Percentiles rank a stretch among this genome's conserved stretches.
These are phyloP conservation scores for Bruguiera sexangula DNA, from an alignment of 345 rosid species.

Conservation along the genomic window DNA sequence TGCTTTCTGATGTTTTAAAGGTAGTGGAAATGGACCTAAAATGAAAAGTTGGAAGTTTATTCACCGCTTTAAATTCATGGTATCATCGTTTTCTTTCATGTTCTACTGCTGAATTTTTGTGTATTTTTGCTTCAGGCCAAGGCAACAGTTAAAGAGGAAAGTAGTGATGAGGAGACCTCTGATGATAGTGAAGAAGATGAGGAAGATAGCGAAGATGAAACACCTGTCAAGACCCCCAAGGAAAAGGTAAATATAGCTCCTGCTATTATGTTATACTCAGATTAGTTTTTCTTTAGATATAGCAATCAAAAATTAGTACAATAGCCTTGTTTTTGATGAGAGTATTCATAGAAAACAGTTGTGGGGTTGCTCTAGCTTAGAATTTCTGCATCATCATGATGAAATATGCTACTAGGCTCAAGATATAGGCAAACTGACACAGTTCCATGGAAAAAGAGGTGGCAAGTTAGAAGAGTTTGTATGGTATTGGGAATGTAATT, in stretches of 20 bases:
- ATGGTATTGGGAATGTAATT: no score
- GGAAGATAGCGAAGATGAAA: slow-evolving; percentile 55
- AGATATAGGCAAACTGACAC: no score
- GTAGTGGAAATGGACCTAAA: slow-evolving; percentile 42
- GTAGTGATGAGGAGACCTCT: slow-evolving; percentile 49
- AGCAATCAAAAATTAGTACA: no score
- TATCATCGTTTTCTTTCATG: no score
- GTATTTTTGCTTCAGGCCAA: slow-evolving; percentile 22
- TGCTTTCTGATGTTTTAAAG: slow-evolving; percentile 2
- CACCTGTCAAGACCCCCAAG: slow-evolving; percentile 41
- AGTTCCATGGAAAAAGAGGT: no score
- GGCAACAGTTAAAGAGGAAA: slow-evolving; percentile 36
- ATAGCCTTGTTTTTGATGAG: no score
- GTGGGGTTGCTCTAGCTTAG: no score
- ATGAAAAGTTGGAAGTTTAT: slow-evolving; percentile 34
- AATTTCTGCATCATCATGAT: no score
- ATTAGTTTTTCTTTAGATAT: neutral
- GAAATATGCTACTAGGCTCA: no score
- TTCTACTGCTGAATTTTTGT: neutral
- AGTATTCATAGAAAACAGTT: no score
- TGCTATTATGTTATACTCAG: no score
- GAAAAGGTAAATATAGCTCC: slow-evolving; percentile 33
- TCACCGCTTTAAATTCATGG: neutral
- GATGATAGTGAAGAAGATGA: slow-evolving; percentile 26
- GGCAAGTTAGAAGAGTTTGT: no score